Percentiles rank a stretch among this genome's conserved stretches.
Evolutionary conservation across 2,329 filamentous ascomycete genomes (phyloP).

Genomic region (Paecilomyces formosus): DNA sequence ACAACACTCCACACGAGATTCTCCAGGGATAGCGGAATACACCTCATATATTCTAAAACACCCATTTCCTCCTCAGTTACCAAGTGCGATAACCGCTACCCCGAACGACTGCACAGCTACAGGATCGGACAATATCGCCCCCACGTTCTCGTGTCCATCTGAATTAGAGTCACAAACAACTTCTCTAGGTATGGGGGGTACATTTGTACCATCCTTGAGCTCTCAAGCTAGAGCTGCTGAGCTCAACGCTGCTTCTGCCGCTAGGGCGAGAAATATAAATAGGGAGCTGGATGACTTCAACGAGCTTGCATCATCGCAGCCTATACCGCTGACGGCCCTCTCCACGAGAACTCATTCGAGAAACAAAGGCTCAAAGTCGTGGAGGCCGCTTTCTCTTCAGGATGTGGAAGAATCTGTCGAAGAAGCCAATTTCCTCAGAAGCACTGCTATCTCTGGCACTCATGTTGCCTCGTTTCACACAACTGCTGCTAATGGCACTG

Average conservation of each 20-base stretch:
- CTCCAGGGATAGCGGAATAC: neutral
- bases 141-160: neutral
- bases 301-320: slow-evolving; percentile 16
- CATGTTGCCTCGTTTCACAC: neutral
- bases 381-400: slow-evolving; percentile 9
- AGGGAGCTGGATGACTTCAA: slow-evolving; percentile 13
- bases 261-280: slow-evolving; percentile 4
- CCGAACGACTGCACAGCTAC: neutral
- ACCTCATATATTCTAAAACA: neutral
- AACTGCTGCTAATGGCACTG: neutral
- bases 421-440: neutral
- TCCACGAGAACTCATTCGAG: slow-evolving; percentile 10
- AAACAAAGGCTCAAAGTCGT: slow-evolving; percentile 12
- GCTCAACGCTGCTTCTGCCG: slow-evolving; percentile 7
- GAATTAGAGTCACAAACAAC: neutral
- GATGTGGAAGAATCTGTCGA: slow-evolving; percentile 2
- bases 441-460: neutral
- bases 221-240: slow-evolving; percentile 11
- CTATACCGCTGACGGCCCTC: slow-evolving; percentile 15
- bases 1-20: neutral
- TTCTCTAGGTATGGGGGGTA: slow-evolving; percentile 4
- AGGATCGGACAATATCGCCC: neutral
- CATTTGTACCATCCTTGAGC: slow-evolving; percentile 6
- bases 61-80: neutral
- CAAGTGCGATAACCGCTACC: neutral